phyloP scores from a whole-genome alignment of 345 rosid genomes.

The Eucalyptus pumila region DNA sequence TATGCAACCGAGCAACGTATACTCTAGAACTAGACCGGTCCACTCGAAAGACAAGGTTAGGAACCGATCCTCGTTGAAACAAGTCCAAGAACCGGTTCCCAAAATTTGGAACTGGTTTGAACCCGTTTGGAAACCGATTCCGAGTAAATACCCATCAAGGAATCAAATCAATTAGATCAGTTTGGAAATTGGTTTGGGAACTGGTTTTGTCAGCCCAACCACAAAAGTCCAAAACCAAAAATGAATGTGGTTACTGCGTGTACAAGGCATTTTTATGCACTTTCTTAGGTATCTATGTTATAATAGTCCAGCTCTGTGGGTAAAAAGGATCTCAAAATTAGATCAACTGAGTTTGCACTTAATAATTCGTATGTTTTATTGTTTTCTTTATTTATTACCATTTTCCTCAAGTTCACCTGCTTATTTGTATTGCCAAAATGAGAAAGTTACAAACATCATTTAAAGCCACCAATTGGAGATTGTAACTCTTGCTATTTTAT shows the following conservation, averaged over 20 bases:
- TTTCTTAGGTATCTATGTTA: not conserved
- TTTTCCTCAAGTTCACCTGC: conserved; percentile 49
- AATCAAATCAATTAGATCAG: accelerated
- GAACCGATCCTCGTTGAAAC: accelerated
- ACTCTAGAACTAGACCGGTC: accelerated
- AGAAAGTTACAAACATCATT: conserved; percentile 34
- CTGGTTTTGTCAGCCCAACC: too few relatives aligned
- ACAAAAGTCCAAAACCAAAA: too few relatives aligned
- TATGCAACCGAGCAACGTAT: accelerated
- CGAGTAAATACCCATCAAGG: too few relatives aligned
- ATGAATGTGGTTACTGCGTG: too few relatives aligned
- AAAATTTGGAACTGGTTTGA: accelerated
- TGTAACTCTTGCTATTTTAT: conserved; percentile 54
- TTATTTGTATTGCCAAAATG: conserved; percentile 60
- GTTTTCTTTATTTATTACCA: not conserved
- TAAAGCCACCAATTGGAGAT: conserved; percentile 61
- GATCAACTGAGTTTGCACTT: not conserved
- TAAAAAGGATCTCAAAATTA: not conserved
- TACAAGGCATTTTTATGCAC: not conserved
- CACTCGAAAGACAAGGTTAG: accelerated
- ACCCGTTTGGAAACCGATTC: accelerated
- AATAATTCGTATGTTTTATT: not conserved
- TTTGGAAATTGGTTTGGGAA: too few relatives aligned
- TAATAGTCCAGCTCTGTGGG: not conserved
- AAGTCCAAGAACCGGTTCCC: accelerated